Conservation (phyloP, 2,329 filamentous ascomycete species). For the Dothiorella sarmentorum region DNA sequence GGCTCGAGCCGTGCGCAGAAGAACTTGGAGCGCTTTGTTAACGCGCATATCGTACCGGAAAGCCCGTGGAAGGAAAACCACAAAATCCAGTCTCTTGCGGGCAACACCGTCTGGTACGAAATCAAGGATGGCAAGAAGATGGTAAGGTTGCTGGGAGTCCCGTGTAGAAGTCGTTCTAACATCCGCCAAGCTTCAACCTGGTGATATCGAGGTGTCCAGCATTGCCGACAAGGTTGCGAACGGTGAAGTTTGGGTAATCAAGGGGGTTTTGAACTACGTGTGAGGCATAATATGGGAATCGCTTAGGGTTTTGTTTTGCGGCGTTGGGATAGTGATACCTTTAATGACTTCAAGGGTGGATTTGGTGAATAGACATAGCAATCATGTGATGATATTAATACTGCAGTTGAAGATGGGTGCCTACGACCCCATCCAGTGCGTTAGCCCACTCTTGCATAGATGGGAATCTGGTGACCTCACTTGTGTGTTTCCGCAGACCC, state of each 20-base stretch:
- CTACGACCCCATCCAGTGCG: too few relatives aligned
- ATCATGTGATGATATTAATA: background rate
- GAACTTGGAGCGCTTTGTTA: slow-evolving; percentile 78
- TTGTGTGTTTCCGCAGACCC: background rate
- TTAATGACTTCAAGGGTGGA: background rate
- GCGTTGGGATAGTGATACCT: background rate
- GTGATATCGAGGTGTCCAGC: slow-evolving; percentile 70
- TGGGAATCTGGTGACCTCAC: background rate
- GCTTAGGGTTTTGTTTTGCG: background rate
- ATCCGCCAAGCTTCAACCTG: slow-evolving; percentile 66
- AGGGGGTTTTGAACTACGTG: slow-evolving; percentile 51
- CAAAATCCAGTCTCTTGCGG: slow-evolving; percentile 65
- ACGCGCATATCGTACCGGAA: slow-evolving; percentile 73
- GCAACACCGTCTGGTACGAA: slow-evolving; percentile 80
- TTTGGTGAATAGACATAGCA: background rate
- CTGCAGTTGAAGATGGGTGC: too few relatives aligned
- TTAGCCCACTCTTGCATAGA: background rate
- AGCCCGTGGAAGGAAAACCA: slow-evolving; percentile 71
- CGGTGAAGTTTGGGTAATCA: slow-evolving; percentile 81
- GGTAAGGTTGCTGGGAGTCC: slow-evolving; percentile 45
- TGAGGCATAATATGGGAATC: background rate
- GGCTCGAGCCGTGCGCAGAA: slow-evolving; percentile 72
- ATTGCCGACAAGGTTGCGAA: slow-evolving; percentile 77
- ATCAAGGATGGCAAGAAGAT: slow-evolving; percentile 62
- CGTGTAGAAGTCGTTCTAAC: background rate